Percentiles rank a stretch among this genome's conserved stretches.
These are phyloP conservation scores for Aspergillus ellipticus DNA, from an alignment of 495 filamentous ascomycete genomes.

Conservation along the genomic window DNA sequence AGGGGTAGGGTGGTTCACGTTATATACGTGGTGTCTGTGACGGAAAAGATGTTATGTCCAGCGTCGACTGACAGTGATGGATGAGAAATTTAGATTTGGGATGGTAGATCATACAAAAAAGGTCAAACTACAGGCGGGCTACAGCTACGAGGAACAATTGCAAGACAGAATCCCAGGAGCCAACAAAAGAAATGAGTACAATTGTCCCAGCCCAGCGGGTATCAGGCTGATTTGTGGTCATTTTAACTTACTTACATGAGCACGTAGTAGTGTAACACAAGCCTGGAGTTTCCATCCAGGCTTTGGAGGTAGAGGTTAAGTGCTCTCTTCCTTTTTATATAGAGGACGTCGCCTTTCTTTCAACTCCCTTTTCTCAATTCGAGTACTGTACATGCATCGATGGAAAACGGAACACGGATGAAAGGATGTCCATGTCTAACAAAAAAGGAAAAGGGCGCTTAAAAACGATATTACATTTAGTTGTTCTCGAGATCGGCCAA, in stretches of 20 bases:
- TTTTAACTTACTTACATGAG: slow-evolving; percentile 47
- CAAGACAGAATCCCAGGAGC: slow-evolving; percentile 15
- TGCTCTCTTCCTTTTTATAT: slow-evolving; percentile 19
- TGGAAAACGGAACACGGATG: slow-evolving; percentile 37
- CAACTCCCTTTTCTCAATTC: slow-evolving; percentile 42
- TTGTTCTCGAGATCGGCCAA: slow-evolving; percentile 84
- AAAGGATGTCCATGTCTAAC: slow-evolving; percentile 32
- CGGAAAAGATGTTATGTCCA: no score
- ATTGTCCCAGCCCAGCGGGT: slow-evolving; percentile 32
- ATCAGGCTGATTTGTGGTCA: slow-evolving; percentile 31
- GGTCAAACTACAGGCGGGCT: slow-evolving; percentile 1
- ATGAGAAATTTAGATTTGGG: no score
- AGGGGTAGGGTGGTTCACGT: no score
- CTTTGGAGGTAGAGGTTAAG: slow-evolving; percentile 20
- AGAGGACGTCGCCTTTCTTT: slow-evolving; percentile 19
- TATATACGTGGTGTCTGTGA: no score
- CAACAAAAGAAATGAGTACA: slow-evolving; percentile 41
- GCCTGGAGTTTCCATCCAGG: slow-evolving; percentile 29
- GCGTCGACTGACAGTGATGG: no score
- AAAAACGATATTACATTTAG: slow-evolving; percentile 53
- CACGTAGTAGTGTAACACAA: slow-evolving; percentile 46
- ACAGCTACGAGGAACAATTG: slow-evolving; percentile 1
- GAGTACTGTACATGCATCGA: slow-evolving; percentile 47
- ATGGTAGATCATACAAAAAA: no score
- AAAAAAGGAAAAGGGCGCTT: slow-evolving; percentile 34